A percentile compares a stretch with the other conserved stretches of the same genome.
These are phyloP conservation scores for Cynara cardunculus DNA, from an alignment of 129 eudicot genomes.

Conservation along the genomic window DNA sequence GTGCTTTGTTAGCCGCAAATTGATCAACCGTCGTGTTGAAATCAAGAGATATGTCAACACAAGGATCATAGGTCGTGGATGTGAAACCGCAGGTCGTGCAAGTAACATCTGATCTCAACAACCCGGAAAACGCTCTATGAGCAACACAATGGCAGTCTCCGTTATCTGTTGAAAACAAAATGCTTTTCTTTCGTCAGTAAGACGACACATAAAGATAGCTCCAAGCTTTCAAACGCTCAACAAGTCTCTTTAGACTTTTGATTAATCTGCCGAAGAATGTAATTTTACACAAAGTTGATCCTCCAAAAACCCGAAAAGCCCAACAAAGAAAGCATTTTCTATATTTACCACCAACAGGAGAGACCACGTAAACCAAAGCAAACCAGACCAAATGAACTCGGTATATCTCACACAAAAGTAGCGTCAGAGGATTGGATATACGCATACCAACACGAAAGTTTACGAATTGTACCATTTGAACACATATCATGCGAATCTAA, in stretches of 20 bases:
- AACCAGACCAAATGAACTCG: background rate
- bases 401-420: too few relatives aligned
- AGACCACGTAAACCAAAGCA: background rate
- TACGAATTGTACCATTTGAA: background rate
- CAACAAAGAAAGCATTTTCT: background rate
- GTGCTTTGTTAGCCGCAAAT: constrained; percentile 34
- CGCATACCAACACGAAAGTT: background rate
- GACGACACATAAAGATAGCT: background rate
- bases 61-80: constrained; percentile 71
- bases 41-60: constrained; percentile 69
- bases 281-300: constrained; percentile 26
- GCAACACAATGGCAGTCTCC: constrained; percentile 74
- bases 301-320: constrained; percentile 19
- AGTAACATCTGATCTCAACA: constrained; percentile 69
- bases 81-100: constrained; percentile 70
- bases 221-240: background rate
- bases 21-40: constrained; percentile 31
- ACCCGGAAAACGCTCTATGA: constrained; percentile 64
- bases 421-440: too few relatives aligned
- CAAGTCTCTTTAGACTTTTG: background rate
- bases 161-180: constrained; percentile 46
- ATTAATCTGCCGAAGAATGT: background rate
- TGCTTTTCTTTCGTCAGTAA: constrained; percentile 17
- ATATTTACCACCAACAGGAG: constrained; percentile 18
- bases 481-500: constrained; percentile 2